These are phyloP conservation scores for Plasmodium inui DNA, from an alignment of 169 alveolate species.

Conservation along the genomic window DNA sequence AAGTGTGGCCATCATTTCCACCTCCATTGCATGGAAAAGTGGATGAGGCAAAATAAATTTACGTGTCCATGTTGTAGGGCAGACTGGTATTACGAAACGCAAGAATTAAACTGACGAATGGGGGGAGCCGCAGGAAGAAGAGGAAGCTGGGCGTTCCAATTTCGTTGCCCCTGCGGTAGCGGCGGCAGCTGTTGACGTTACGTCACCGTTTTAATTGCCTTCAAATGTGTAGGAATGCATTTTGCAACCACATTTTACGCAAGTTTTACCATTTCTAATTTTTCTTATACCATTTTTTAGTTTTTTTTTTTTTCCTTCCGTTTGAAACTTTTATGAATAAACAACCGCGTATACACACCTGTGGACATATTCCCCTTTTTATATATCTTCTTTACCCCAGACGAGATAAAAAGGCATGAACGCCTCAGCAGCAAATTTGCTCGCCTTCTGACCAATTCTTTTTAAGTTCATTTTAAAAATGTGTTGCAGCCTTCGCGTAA, in stretches of 20 bases:
- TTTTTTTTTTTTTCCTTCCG: background rate
- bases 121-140: background rate
- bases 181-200: background rate
- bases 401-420: background rate
- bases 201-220: background rate
- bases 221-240: background rate
- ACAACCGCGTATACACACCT: background rate
- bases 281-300: background rate
- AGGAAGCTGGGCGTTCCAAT: background rate
- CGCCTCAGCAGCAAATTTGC: background rate
- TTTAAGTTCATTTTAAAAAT: background rate
- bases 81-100: slow-evolving; percentile 66
- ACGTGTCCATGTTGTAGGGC: slow-evolving; percentile 76
- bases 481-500: background rate
- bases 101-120: slow-evolving; percentile 2
- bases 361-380: background rate
- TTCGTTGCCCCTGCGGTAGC: background rate
- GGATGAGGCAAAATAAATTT: slow-evolving; percentile 75
- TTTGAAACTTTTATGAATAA: background rate
- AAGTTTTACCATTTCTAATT: background rate
- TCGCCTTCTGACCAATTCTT: background rate
- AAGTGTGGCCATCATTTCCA: slow-evolving; percentile 88
- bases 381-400: background rate
- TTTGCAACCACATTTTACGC: background rate
- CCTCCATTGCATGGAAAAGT: slow-evolving; percentile 87